Base-by-base conservation (phyloP, 139 green algal species). In the Tetradesmus lagerheimii region DNA sequence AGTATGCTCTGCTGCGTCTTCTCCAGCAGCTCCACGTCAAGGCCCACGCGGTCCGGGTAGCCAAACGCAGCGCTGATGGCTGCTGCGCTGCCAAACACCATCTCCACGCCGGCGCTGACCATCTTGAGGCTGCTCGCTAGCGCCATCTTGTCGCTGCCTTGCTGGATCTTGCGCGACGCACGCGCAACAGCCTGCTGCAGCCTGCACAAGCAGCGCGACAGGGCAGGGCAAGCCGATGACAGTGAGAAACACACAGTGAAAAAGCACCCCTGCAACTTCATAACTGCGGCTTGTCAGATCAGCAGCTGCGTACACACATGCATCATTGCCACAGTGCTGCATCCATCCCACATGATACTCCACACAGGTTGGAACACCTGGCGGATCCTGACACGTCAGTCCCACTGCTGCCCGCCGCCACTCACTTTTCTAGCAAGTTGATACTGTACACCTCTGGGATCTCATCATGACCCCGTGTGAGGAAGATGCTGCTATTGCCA, bases 51-150 rank as follows among this genome's bases (percentile, higher is more conserved):
- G 35, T 93, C 89, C 45, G 81, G n/a, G 82, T 91, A 92, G n/a
- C 97, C 96, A 93, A 98, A 98, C 27, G 96, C 95, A 6, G 96
- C 95, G 41, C 86, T 95, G 39, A 98, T 93, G 75, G 96, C 95
- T n/a, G 96, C 95, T 16, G 97, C 95, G 11, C 92, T 97, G 74
- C 94, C 93, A 88, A 98, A 97, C 5, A 98, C 94, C 86, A 95
- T 93, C 80, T 97, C 95, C 35, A 98, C 91, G 34, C 93, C 91
- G 25, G 86, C 66, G 1, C 84, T 64, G 18, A 92, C 91, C n/a
- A 85, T 91, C 47, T 90, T 89, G 15, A 92, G 78, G 78, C 78
- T 79, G 39, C 77, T 79, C n/a, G 88, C 87, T 38, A 92, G 78
- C 18, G 64, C 74, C 57, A 88, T 71, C 41, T 88, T 85, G 83